Conservation (phyloP, 495 filamentous ascomycete species). For the Cercophora sp. region DNA sequence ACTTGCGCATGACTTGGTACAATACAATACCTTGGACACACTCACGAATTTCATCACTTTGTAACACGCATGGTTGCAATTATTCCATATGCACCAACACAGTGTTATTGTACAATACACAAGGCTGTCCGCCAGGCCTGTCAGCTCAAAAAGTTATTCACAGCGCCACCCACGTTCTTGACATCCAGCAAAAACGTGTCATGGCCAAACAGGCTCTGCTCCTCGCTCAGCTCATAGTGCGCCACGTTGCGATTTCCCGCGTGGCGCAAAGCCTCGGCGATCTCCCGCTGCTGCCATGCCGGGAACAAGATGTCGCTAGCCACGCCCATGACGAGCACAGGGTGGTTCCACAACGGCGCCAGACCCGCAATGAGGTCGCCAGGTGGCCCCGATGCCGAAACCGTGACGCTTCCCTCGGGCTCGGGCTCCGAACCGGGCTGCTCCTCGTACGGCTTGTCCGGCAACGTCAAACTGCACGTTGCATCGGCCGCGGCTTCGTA, state of each 20-base stretch:
- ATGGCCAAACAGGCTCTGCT: constrained; percentile 89
- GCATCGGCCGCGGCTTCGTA: constrained; percentile 28
- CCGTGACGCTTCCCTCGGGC: neutral
- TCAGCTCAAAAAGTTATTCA: constrained; percentile 71
- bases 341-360: constrained; percentile 63
- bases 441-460: constrained; percentile 81
- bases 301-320: constrained; percentile 96
- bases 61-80: no score
- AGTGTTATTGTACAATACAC: no score
- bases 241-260: constrained; percentile 74
- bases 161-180: constrained; percentile 79
- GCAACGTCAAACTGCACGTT: constrained; percentile 78
- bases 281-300: constrained; percentile 95
- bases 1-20: no score
- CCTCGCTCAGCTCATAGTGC: constrained; percentile 88
- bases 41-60: no score
- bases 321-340: constrained; percentile 85
- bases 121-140: neutral
- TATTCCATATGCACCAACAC: no score
- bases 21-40: no score
- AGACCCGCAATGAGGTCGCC: constrained; percentile 77
- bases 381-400: constrained; percentile 49
- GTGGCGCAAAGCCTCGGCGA: constrained; percentile 75
- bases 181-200: constrained; percentile 95
- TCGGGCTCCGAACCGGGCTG: constrained; percentile 43